These are phyloP conservation scores for Hypoxylon crocopeplum DNA, from an alignment of 495 filamentous ascomycete species.

Conservation along the genomic window DNA sequence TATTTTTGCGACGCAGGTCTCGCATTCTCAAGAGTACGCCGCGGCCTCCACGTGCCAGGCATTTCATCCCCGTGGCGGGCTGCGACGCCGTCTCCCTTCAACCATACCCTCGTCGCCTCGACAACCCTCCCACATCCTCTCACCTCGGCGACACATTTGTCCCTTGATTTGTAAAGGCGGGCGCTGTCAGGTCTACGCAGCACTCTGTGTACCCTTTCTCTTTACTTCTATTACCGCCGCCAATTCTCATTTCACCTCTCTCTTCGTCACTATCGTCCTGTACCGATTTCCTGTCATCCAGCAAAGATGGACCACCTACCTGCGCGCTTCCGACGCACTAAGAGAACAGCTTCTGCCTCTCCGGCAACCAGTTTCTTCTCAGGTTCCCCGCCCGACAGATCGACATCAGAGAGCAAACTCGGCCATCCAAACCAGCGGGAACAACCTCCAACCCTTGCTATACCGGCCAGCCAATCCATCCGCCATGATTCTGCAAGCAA, in stretches of 20 bases:
- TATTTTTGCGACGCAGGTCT: no score
- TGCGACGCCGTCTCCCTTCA: no score
- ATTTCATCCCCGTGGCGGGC: no score
- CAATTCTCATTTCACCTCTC: neutral
- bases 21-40: no score
- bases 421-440: conserved; percentile 1
- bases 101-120: no score
- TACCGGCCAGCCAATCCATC: conserved; percentile 17
- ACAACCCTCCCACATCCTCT: no score
- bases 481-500: conserved; percentile 15
- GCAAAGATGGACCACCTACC: conserved; percentile 36
- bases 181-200: no score
- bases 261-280: neutral
- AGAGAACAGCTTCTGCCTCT: conserved; percentile 5
- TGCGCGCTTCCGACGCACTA: conserved; percentile 38
- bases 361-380: conserved; percentile 4
- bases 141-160: no score
- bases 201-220: no score
- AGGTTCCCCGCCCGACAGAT: conserved; percentile 29
- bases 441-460: conserved; percentile 31
- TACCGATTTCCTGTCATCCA: neutral
- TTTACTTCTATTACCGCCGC: no score
- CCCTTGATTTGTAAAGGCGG: no score
- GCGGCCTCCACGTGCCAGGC: no score
- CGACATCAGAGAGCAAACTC: conserved; percentile 14